Percentiles rank a stretch among this genome's conserved stretches.
phyloP scores from a whole-genome alignment of 768 basidiomycete genomes.

The Phallus indusiatus region DNA sequence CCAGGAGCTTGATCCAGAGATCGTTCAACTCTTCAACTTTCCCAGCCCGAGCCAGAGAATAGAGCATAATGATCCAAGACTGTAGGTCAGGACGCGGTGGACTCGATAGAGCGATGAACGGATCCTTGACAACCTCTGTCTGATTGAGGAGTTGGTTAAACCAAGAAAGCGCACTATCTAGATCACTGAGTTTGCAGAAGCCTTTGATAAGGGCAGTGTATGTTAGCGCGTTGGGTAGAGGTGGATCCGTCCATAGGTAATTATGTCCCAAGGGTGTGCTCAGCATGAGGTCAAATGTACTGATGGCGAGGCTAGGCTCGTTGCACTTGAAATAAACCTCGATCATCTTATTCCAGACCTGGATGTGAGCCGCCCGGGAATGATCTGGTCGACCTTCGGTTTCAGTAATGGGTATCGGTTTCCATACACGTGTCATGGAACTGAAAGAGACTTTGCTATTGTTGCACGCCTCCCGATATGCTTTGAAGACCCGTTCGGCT shows the following conservation, averaged over 20 bases:
- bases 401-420: constrained; percentile 8
- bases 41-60: constrained; percentile 39
- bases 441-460: constrained; percentile 29
- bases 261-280: constrained; percentile 26
- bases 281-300: constrained; percentile 64
- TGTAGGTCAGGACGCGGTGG: constrained; percentile 42
- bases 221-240: constrained; percentile 51
- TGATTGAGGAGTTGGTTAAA: constrained; percentile 53
- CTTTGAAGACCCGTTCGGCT: constrained; percentile 52
- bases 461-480: constrained; percentile 37
- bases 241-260: constrained; percentile 34
- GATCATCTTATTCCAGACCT: constrained; percentile 70
- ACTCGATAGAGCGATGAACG: constrained; percentile 32
- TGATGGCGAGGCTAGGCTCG: constrained; percentile 52
- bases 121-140: constrained; percentile 21
- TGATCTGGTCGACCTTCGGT: not conserved
- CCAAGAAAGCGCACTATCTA: constrained; percentile 59
- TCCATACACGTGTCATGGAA: not conserved
- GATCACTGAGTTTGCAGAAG: constrained; percentile 54
- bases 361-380: constrained; percentile 28
- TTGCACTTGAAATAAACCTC: constrained; percentile 59
- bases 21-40: constrained; percentile 48
- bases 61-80: constrained; percentile 54
- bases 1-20: constrained; percentile 34
- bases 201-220: constrained; percentile 56